Percentiles rank a stretch among this genome's conserved stretches.
Conservation (phyloP, 2,329 filamentous ascomycete genomes). For the Coniochaeta prunicola region DNA sequence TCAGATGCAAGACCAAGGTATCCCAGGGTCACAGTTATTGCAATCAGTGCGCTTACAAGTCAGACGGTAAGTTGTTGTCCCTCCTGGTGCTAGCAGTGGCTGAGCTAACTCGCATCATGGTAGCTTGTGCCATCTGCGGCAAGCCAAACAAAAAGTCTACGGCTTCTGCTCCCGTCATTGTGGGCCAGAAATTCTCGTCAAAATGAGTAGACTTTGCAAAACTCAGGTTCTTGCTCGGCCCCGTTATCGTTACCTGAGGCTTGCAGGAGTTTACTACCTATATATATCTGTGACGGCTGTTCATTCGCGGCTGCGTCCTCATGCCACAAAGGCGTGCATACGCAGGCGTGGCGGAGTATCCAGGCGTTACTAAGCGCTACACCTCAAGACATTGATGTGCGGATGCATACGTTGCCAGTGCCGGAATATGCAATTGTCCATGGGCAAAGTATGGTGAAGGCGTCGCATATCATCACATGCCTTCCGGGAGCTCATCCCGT, state of each 20-base stretch:
- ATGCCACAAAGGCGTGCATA: background rate
- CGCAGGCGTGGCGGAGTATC: background rate
- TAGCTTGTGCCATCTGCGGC: constrained; percentile 58
- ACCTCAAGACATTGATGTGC: background rate
- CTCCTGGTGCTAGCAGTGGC: background rate
- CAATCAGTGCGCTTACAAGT: constrained; percentile 55
- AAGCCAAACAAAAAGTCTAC: constrained; percentile 47
- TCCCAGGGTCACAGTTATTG: constrained; percentile 53
- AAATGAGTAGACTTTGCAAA: constrained; percentile 33
- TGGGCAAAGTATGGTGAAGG: background rate
- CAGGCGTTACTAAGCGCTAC: background rate
- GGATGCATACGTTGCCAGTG: background rate
- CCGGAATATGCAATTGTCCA: background rate
- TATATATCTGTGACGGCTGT: background rate
- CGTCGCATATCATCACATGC: background rate
- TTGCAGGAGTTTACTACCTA: background rate
- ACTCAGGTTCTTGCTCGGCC: background rate
- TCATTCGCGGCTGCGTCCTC: background rate
- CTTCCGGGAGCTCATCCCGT: background rate
- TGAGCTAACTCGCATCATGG: constrained; percentile 6
- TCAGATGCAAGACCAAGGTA: constrained; percentile 56
- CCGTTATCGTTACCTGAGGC: background rate
- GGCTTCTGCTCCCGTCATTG: constrained; percentile 42
- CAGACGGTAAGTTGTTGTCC: constrained; percentile 45
- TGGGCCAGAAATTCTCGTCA: constrained; percentile 55